Evolutionary conservation across 148 eudicot species (phyloP), one percentile per base, ranked within the genome.

Genomic region (Rhododendron ferrugineum): DNA sequence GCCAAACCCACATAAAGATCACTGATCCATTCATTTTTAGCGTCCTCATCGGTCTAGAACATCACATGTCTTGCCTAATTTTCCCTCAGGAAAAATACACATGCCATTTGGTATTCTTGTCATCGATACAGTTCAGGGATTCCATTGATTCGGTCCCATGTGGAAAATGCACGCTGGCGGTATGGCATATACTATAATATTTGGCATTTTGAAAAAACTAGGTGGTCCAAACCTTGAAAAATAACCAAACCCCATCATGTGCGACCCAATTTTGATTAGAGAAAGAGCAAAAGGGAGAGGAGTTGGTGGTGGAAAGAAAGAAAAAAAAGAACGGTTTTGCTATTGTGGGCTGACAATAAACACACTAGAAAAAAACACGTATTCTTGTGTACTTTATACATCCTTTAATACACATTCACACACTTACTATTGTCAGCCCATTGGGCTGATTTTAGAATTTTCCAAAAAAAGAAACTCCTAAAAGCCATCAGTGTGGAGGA

Each of bases 161-260:
- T 79, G 82, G 81, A 79, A 46, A 32, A 32, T 1, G 37, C 30
- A 40, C 5, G 60, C 34, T 49, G 22, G 34, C 22, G 14, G 11
- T 46, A 3, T 46, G 60, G 26, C 75, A 70, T 70, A 70, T 70
- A 4, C 18, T 70, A 70, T 30, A 70, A 13, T 26, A 26, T 49
- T 78, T 46, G 58, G 56, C 16, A 40, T 50, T 79, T 79, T 0
- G 14, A 50, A 47, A 49, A 50, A 47, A 28, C 5, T 49, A 26
- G 58, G 81, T 26, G 56, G 81, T n/a, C 58, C 81, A n/a, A 78
- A 49, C 32, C 50, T 23, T 76, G 4, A 3, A 42, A 76, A 22
- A 50, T 44, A 22, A 77, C 6, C 78, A 75, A 22, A 77, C 13
- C 80, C 82, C 82, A 80, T 34, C 70, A 80, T 80, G 83, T 56